Conservation (phyloP, 305 asterid genomes). For the Fraxinus paxiana region DNA sequence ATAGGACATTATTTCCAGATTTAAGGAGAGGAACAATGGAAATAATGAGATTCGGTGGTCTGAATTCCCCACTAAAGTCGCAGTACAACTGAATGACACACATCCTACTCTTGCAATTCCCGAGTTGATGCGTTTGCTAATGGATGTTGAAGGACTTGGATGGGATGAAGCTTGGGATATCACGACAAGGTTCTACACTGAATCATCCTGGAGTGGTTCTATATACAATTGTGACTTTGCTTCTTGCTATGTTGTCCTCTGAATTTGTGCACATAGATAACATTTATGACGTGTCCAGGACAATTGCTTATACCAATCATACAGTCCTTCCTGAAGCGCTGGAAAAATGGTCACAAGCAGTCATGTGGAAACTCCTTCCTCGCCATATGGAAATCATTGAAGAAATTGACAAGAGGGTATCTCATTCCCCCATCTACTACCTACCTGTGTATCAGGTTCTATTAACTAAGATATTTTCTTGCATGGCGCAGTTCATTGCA, state of each 20-base stretch:
- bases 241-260: conserved; percentile 18
- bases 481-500: conserved; percentile 62
- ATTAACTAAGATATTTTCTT: conserved; percentile 17
- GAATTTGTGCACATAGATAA: conserved; percentile 22
- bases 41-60: conserved; percentile 62
- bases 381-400: conserved; percentile 97
- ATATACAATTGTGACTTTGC: conserved; percentile 1
- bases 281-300: conserved; percentile 45
- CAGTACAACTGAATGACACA: conserved; percentile 94
- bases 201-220: conserved; percentile 8
- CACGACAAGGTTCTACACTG: conserved; percentile 58
- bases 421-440: conserved; percentile 1
- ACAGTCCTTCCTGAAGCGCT: conserved; percentile 99
- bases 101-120: conserved; percentile 99
- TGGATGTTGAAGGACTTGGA: conserved; percentile 92
- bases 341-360: conserved; percentile 97
- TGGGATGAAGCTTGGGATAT: conserved; percentile 99
- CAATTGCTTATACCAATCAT: conserved; percentile 94
- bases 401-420: conserved; percentile 95
- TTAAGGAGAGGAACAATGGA: conserved; percentile 67
- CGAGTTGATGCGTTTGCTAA: conserved; percentile 89
- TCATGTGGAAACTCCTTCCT: conserved; percentile 99
- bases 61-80: conserved; percentile 85
- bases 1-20: conserved; percentile 89
- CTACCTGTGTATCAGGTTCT: conserved; percentile 12